Base-by-base conservation (phyloP, 2,329 filamentous ascomycete genomes). In the Pseudogymnoascus sp. region DNA sequence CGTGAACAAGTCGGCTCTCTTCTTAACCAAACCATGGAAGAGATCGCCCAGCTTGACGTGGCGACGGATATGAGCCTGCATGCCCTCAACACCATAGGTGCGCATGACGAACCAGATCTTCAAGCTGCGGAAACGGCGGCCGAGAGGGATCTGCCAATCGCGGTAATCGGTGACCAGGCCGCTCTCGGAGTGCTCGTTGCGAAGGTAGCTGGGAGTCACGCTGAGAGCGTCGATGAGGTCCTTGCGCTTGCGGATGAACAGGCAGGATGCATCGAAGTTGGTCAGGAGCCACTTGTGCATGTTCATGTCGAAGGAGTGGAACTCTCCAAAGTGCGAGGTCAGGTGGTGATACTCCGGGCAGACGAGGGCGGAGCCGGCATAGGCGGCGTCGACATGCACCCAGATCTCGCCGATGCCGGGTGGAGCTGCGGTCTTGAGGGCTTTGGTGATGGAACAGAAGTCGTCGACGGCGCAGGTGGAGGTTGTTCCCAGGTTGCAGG, bases 241-340 rank as follows among this genome's bases (percentile, higher is more conserved):
- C 63, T 80, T 78, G 14, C 93, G 84, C 70, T 87, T 82, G 67
- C 87, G 86, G 60, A 97, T 86, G 77, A 86, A 97, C 54, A 96
- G 82, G 68, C 89, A 89, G 63, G 89, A 91, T 70, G 81, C 83
- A 74, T 97, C 93, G 71, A 97, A 97, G 76, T 96, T 96, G 64
- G 91, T 92, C 16, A 97, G 85, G 59, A 97, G 81, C 93, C 93
- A 97, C 79, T 97, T 97, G 81, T 97, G 93, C 84, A 96, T 89
- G 79, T 97, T 97, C 79, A 93, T 86, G 76, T 96, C 88, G 82
- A 96, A 96, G 67, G 88, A 92, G 78, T 96, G 90, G 73, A 96
- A 92, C 21, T 80, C 77, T 1, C 80, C 77, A 61, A 93, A 81
- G 7, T 84, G 77, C 21, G 78, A 72, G 1, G 86, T 80, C 60